These are phyloP conservation scores for Erigeron canadensis DNA, from an alignment of 129 eudicot species.

Conservation along the genomic window DNA sequence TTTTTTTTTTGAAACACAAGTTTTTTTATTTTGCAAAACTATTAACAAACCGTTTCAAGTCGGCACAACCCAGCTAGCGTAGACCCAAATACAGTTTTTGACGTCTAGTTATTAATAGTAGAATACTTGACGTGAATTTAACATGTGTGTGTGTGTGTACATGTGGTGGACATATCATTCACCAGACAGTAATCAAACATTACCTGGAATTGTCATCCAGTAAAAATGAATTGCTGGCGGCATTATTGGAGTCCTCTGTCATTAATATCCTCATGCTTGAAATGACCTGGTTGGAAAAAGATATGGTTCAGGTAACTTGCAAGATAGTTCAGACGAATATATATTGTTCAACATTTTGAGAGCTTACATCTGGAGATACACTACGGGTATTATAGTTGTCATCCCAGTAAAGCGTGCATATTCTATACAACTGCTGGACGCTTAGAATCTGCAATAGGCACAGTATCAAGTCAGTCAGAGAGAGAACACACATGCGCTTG, in stretches of 20 bases:
- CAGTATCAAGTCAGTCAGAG: constrained; percentile 17
- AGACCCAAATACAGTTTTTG: too few species aligned
- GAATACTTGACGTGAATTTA: not conserved
- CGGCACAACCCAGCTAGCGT: not conserved
- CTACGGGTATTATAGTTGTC: constrained; percentile 94
- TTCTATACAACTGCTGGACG: constrained; percentile 94
- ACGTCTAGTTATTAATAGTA: too few species aligned
- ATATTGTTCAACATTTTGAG: not conserved
- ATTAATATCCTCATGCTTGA: constrained; percentile 87
- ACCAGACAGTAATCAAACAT: not conserved
- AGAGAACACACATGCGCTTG: not conserved
- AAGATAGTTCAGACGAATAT: not conserved
- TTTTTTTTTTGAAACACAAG: too few species aligned
- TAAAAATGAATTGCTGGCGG: constrained; percentile 71
- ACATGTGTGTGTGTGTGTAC: not conserved
- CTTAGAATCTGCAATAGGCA: constrained; percentile 66
- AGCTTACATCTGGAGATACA: constrained; percentile 89
- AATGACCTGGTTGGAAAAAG: constrained; percentile 56
- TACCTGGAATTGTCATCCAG: constrained; percentile 93
- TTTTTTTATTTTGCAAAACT: too few species aligned
- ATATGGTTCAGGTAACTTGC: constrained; percentile 2
- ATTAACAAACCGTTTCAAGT: too few species aligned
- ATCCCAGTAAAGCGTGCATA: constrained; percentile 96
- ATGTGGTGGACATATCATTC: constrained; percentile 6
- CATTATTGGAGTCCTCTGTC: constrained; percentile 89